These are phyloP conservation scores for Hanseniaspora mollemarum DNA, from an alignment of 805 yeast genomes.

Conservation along the genomic window DNA sequence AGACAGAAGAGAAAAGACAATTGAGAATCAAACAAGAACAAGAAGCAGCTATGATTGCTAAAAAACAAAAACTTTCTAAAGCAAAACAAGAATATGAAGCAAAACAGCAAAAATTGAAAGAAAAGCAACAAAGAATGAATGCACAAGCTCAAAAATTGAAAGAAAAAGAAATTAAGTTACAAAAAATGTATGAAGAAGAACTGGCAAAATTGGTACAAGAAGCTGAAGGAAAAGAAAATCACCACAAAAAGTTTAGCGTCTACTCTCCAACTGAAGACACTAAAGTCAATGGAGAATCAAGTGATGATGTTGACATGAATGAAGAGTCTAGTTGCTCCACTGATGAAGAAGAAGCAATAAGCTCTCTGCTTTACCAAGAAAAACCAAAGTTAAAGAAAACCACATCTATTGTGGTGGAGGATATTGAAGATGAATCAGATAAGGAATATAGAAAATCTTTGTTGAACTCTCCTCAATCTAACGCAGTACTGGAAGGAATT, in stretches of 20 bases:
- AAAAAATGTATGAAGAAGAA: not conserved
- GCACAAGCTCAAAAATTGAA: constrained; percentile 10
- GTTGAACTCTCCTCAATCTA: constrained; percentile 22
- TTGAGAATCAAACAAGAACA: not conserved
- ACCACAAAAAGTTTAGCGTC: not conserved
- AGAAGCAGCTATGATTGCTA: constrained; percentile 1
- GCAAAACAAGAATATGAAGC: constrained; percentile 8
- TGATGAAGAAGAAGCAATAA: not conserved
- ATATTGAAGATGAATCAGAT: constrained; percentile 29
- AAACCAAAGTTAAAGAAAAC: constrained; percentile 1
- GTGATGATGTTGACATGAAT: constrained; percentile 4
- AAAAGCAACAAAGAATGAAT: constrained; percentile 14
- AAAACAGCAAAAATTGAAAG: constrained; percentile 2
- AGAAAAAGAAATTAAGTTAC: constrained; percentile 2
- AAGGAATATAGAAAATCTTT: constrained; percentile 24
- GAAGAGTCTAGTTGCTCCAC: constrained; percentile 11
- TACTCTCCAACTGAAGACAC: not conserved
- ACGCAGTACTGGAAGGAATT: constrained; percentile 26
- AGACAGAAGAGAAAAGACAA: not conserved
- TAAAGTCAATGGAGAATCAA: not conserved
- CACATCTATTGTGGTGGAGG: constrained; percentile 25
- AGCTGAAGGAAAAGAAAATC: not conserved
- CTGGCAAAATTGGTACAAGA: constrained; percentile 1
- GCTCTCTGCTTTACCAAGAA: too few species aligned
- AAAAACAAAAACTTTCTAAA: constrained; percentile 5